Base-by-base conservation (phyloP, 768 basidiomycete genomes). In the Kwoniella dendrophila region DNA sequence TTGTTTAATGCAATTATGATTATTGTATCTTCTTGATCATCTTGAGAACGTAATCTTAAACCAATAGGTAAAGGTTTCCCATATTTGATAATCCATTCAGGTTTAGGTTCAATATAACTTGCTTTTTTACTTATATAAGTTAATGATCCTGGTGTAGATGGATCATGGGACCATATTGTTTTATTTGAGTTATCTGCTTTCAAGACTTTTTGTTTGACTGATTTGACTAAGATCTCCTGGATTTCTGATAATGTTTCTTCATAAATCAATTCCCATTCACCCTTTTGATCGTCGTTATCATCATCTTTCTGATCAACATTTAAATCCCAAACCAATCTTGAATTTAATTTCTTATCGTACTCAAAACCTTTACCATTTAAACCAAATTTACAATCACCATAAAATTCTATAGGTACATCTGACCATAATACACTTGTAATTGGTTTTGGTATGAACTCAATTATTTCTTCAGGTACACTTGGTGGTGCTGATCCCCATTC, bases 1-100 rank as follows among this genome's bases (percentile, higher is more conserved):
- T 30, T 50, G 10, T 43, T 27, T 4, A 59, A 34, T 12, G 58
- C 58, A 36, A 59, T 26, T 18, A 51, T 22, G 34, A 51, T 49
- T 16, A 59, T 59, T 12, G 58, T 41, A 4, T 36, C 33, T 18
- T 49, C n/a, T 14, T 41, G 14, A 34, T 27, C 16, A 27, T 30
- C 26, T 29, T 40, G 4, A 33, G 6, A 14, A n/a, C 8, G 38
- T 3, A 18, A 18, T 8, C 36, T 10, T 20, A 34, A 24, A 24
- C 51, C 20, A 36, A 30, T 11, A 34, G 33, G 20, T 20, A 22
- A 27, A 22, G 30, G 6, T 20, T 11, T 20, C 4, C 20, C 22
- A 4, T 18, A 22, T 20, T 43, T 30, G 38, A n/a, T n/a, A 14
- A 30, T n/a, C 54, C 38, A 55, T 16, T 43, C 54, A 29, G 54